Base-by-base conservation (phyloP, 495 filamentous ascomycete genomes). In the Penicillium waksmanii region DNA sequence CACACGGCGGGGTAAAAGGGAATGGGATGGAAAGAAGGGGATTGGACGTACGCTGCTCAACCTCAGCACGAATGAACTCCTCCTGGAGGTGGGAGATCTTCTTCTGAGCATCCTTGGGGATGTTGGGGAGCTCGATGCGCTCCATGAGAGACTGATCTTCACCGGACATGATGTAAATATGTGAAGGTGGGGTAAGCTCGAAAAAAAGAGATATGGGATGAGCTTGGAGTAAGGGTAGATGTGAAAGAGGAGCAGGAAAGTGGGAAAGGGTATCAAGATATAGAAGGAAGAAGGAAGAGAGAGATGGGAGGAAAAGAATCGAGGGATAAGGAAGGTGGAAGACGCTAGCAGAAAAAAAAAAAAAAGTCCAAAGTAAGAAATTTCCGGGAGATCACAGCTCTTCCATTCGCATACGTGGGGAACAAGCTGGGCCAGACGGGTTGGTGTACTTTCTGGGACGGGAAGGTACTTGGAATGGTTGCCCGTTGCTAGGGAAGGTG, bases 31-130 rank as follows among this genome's bases (percentile, higher is more conserved):
- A 31, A 31, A 31, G 27, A 31, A 31, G 27, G 27, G 27, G 13
- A 42, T 51, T 17, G n/a, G 53, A 77, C 77, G 58, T 69, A 80
- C 77, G 40, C 61, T 76, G 71, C 57, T 79, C 75, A 59, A 79
- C 63, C 61, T 77, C 75, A 8, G 69, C 72, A 33, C 71, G 69
- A 33, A 59, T 27, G 34, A 77, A 77, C 62, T 77, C 58, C 64
- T 79, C 68, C 63, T 79, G 69, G 17, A 80, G 42, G 12, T 68
- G 34, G 23, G 67, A 49, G 43, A 80, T 73, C 65, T 79, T 66
- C 51, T 52, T 66, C 56, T 57, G 60, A 10, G 65, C 64, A 50
- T 73, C 67, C 42, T 66, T 59, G 12, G 75, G 69, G 51, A 78
- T 63, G 42, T 54, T 52, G 42, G 77, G 71, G 33, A 66, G 27